Evolutionary conservation across 495 filamentous ascomycete genomes (phyloP), one percentile per base, ranked within the genome.

Genomic region (Patellaria atrata): DNA sequence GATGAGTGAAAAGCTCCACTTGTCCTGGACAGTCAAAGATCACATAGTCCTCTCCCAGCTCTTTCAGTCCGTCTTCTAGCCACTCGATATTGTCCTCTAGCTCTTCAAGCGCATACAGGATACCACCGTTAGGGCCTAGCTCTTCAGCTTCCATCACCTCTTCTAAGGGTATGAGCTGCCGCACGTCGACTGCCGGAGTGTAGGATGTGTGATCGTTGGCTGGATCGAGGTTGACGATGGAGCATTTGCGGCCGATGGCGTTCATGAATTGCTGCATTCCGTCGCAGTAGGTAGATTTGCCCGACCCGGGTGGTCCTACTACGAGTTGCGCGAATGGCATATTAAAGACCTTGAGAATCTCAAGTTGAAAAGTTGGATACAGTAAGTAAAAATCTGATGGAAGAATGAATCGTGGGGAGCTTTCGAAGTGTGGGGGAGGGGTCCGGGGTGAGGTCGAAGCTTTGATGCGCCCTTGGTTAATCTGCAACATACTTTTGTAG

Each of bases 231-330:
- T 97, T 97, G 37, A 94, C 81, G 25, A 93, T 70, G 9, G 84
- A 89, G 63, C 82, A 93, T 61, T 89, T 85, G 24, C 89, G 78
- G 25, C 82, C 82, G 51, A 97, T 92, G 31, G 89, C 86, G 37
- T 73, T 72, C 64, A 94, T 77, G 66, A 94, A 96, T 61, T 97
- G 89, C 47, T 93, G 82, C 82, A 97, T 93, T 45, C 89, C 89
- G 71, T 94, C 79, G 66, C 85, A 94, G 57, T 91, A 94, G 4
- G 89, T 97, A 28, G 85, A 93, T 60, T 97, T 97, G 12, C 89
- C 89, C 16, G 86, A 72, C 41, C 89, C 89, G 5, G 89, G 87
- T 17, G 87, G 83, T 9, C 89, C 89, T 38, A 94, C 77, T 9
- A 94, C 77, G 16, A 97, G 71, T 60, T 89, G 79, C 30, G 70